These are phyloP conservation scores for Pachyrhizus erosus DNA, from an alignment of 306 rosid genomes.

Conservation along the genomic window DNA sequence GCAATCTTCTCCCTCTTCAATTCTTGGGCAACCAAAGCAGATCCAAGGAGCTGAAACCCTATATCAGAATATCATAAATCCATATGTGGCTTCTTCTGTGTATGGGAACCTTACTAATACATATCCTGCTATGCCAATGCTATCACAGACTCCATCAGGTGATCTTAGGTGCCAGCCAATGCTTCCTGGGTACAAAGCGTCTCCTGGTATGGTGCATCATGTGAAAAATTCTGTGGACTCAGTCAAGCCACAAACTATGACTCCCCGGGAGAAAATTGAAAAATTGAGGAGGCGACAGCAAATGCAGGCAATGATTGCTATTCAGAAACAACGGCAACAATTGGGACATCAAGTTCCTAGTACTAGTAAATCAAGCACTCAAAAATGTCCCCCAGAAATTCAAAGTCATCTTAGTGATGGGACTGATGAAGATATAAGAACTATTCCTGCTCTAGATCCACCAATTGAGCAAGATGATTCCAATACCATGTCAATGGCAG, in stretches of 20 bases:
- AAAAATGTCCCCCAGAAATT: conserved; percentile 54
- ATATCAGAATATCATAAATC: conserved; percentile 64
- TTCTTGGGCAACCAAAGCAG: conserved; percentile 56
- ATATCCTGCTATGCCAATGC: conserved; percentile 67
- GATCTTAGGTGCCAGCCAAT: conserved; percentile 56
- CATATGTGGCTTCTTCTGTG: conserved; percentile 53
- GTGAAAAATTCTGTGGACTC: conserved; percentile 54
- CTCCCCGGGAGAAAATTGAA: conserved; percentile 95
- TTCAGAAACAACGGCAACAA: conserved; percentile 79
- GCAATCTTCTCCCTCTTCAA: conserved; percentile 65
- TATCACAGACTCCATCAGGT: conserved; percentile 61
- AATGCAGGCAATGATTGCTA: conserved; percentile 96
- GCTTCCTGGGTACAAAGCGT: conserved; percentile 56
- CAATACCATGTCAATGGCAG: conserved; percentile 59
- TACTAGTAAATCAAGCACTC: conserved; percentile 50
- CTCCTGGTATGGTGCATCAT: conserved; percentile 49
- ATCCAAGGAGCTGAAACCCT: conserved; percentile 61
- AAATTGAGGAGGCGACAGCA: conserved; percentile 94
- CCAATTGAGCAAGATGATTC: conserved; percentile 78
- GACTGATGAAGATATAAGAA: conserved; percentile 61
- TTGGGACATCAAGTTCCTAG: conserved; percentile 65
- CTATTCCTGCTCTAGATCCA: conserved; percentile 57
- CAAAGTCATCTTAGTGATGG: conserved; percentile 59
- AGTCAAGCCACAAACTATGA: conserved; percentile 71
- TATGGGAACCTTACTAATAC: conserved; percentile 60